Conservation (phyloP, 2,329 filamentous ascomycete species). For the Cladophialophora yegresii region DNA sequence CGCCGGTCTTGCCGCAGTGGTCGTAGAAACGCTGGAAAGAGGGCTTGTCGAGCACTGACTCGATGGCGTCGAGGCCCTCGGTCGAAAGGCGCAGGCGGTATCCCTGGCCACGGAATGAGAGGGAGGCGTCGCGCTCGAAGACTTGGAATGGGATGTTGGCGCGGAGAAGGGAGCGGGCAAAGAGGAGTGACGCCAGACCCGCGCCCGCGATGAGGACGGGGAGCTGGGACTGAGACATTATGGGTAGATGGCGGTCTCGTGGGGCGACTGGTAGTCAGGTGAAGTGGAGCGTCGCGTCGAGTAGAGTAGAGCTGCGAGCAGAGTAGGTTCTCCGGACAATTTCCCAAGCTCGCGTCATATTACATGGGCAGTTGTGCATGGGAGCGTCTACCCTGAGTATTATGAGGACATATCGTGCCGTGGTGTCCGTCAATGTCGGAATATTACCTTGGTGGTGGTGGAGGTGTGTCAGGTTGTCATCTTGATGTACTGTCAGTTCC, state of each 20-base stretch:
- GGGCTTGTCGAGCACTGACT: conserved; percentile 53
- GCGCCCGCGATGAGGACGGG: conserved; percentile 44
- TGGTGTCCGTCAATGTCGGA: neutral
- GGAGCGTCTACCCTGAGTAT: too few relatives aligned
- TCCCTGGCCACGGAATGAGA: conserved; percentile 43
- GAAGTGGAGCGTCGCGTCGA: too few relatives aligned
- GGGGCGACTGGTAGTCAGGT: neutral
- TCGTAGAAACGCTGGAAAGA: conserved; percentile 41
- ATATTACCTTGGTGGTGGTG: neutral
- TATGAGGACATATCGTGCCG: neutral
- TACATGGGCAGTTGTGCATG: neutral
- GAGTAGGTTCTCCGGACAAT: neutral
- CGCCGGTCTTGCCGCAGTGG: conserved; percentile 51
- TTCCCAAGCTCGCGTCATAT: neutral
- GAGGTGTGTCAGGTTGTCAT: neutral
- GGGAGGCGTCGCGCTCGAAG: conserved; percentile 42
- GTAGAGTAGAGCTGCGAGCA: neutral
- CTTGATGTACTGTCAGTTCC: neutral
- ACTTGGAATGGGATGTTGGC: conserved; percentile 42
- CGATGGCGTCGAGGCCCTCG: conserved; percentile 50
- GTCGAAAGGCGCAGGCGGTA: conserved; percentile 43
- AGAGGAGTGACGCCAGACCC: conserved; percentile 43
- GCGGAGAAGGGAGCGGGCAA: conserved; percentile 43
- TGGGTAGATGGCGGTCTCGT: neutral
- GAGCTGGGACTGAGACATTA: conserved; percentile 21